Base-by-base conservation (phyloP, 805 yeast genomes). In the Saccharomycopsis amapae region DNA sequence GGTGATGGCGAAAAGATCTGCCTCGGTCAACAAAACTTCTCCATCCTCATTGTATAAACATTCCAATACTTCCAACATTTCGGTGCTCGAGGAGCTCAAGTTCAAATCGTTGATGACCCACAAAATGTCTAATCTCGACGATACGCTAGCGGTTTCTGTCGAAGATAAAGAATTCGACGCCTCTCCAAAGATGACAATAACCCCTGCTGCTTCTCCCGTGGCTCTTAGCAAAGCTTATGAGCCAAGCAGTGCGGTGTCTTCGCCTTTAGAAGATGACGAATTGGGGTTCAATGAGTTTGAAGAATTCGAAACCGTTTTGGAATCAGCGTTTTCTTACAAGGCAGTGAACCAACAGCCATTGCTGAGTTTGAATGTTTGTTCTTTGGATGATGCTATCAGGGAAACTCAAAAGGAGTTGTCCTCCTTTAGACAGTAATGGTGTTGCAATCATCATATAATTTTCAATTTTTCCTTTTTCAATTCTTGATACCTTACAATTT, bases 141-240 rank as follows among this genome's bases (percentile, higher is more conserved):
- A 23, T 10, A 41, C 51, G 2, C 44, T 47, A 15, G 4, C 40
- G 10, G 22, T 28, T 5, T 34, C 46, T 25, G 23, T 28, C 15
- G 19, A 10, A 28, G 17, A 12, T 12, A 20, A 12, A 18, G 10
- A 10, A 10, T 13, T 13, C 25, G 5, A 20, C 12, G 26, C 34
- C 2, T 22, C 48, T 17, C 51, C 51, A 26, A 34, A 33, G 22
- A 19, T 45, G 13, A 5, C 51, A 7, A 28, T 19, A 4, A 24
- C 51, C 35, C 51, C 51, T 6, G 28, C 32, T 13, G 51, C 51
- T 18, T 44, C 48, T 9, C 51, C 51, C n/a, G 23, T 47, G 2
- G 40, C 33, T 25, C n/a, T 47, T 19, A 31, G 18, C 20, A 12
- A 15, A 1, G 46, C 25, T 17, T n/a, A n/a, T n/a, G n/a, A n/a